Evolutionary conservation across 202 grass and related monocot genomes (phyloP), one percentile per base, ranked within the genome.

Genomic region (Setaria viridis): DNA sequence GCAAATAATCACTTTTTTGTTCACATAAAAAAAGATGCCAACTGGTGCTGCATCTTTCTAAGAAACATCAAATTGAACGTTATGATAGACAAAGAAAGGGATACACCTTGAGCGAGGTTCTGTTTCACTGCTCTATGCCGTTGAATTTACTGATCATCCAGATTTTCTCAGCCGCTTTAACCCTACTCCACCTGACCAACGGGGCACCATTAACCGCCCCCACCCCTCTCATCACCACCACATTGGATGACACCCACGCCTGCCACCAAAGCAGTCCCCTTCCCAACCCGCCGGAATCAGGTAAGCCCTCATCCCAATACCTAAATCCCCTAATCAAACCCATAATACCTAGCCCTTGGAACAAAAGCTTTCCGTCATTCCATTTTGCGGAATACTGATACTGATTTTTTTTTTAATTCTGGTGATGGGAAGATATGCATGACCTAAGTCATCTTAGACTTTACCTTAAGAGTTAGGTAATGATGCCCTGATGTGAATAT

Each of bases 391-490:
- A 54, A 17, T 35, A 55, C 16, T 0, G 35, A 17, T 65, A 41
- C 39, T 41, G 25, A 41, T 41, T 41, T 41, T 65, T 35, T 13
- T 16, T 17, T 35, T 0, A 1, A 67, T 34, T 51, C 11, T 13
- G 25, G 25, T 62, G 59, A 30, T 4, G 30, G 25, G 21, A 4
- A 55, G 30, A 55, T 19, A 20, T 11, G 16, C 48, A 35, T 20
- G 48, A 56, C 19, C 71, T 9, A 74, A 74, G 30, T 74, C 32
- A 54, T 25, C 15, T 74, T 55, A 39, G 72, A 75, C 55, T 16
- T 55, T 59, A 88, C 75, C 87, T 88, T 67, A 55, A 54, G 20
- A 78, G 80, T 78, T 86, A 47, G 78, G 30, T 11, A 56, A 73
- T 79, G 58, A 14, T 29, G 6, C 20, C n/a, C 17, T 72, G 25